Evolutionary conservation across 1,139 yeast genomes (phyloP), one percentile per base, ranked within the genome.

Genomic region (Suhomyces wounanorum): DNA sequence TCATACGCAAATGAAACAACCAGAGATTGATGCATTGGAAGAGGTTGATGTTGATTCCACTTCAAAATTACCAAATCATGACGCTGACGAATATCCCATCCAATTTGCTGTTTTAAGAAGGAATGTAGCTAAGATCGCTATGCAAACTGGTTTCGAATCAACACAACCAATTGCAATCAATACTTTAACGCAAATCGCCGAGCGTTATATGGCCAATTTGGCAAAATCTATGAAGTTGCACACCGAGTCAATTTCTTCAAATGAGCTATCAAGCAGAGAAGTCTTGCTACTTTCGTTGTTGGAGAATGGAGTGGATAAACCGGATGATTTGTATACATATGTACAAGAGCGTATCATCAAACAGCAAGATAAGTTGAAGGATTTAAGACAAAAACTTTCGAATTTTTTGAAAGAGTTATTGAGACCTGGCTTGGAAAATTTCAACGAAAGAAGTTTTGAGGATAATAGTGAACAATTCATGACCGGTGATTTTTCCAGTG

Each of bases 391-490:
- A 21, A 89, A 89, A 55, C 71, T 92, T 51, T 83, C 90, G n/a
- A 73, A 74, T 43, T 89, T 91, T 64, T 74, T 94, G 57, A 88
- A 86, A 54, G 96, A 89, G 42, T 72, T 92, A 52, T 75, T 94
- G 52, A 79, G 97, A 52, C 99, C 99, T 1, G 86, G 94, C 1
- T 77, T 89, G 50, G 94, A 88, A 55, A 77, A 85, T 56, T 71
- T 83, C 51, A 86, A 81, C 50, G 98, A 92, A 62, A 79, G 82
- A 51, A 87, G 86, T 59, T 94, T 94, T 67, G 84, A 77, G 41
- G 99, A 94, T 63, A 89, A 91, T 61, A 88, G 96, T 64, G 98
- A 94, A 56, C 96, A 92, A 65, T 94, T 92, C 62, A 73, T 92
- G 59, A 89, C 95, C 18, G 99, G 99, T 52, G 97, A 91, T 61